Evolutionary conservation across 1,284 basidiomycete genomes (phyloP), one percentile per base, ranked within the genome.

Genomic region (Cerioporus squamosus): DNA sequence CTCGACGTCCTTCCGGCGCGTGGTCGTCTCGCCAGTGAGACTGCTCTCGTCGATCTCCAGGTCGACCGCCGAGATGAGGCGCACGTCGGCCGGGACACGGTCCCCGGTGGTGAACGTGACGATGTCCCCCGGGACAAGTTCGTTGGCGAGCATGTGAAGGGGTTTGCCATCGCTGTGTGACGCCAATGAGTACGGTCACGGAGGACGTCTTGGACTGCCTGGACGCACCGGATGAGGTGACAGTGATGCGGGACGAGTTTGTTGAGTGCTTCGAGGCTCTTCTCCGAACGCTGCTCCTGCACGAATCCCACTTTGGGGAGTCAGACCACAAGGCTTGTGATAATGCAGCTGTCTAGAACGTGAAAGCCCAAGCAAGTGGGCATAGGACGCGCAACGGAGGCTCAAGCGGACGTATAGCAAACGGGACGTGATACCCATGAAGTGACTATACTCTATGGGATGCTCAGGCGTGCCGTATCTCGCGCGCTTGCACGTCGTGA

Each of bases 171-270:
- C 90, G 2, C 90, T 91, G 70, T 23, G 60, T 17, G 20, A 8
- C n/a, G 20, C 10, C 10, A 65, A 68, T 51, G 69, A 72, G 65
- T 29, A 42, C 20, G 3, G 29, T 36, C 33, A 12, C 33, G 1
- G 2, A 9, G n/a, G 7, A 23, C 23, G 31, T 15, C 10, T 45
- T 74, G 54, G 20, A 46, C 4, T 67, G 39, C 63, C 2, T 20
- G 50, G 38, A 66, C 82, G 29, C 70, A 91, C 84, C 95, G 90
- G 49, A 94, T 80, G 55, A 98, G 86, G 71, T 97, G 93, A 71
- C 94, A 97, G 73, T 96, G 94, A 71, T 98, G 96, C 0, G 96
- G 96, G 12, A 97, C 95, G 40, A 97, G 90, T 75, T 97, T 97
- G 79, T 95, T 97, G 29, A 98, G 81, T 0, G 97, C 95, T 74